A percentile compares a stretch with the other conserved stretches of the same genome.
These are phyloP conservation scores for Aquilaria malaccensis DNA, from an alignment of 345 rosid species.

Conservation along the genomic window DNA sequence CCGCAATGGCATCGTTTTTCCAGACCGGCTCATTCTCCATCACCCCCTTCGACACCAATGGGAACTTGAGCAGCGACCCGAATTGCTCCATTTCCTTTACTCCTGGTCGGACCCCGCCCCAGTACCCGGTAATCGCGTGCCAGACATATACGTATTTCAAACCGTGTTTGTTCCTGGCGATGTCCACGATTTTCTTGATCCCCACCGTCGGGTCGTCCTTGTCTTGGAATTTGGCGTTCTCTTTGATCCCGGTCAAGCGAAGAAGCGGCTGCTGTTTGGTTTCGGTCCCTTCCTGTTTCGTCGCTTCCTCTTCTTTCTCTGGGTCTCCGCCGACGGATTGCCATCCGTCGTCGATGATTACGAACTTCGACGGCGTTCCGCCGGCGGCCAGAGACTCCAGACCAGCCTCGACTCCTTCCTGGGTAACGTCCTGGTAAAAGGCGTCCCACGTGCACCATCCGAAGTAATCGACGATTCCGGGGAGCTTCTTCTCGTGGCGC, in stretches of 20 bases:
- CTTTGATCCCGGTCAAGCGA: conserved; percentile 71
- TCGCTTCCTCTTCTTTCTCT: conserved; percentile 1
- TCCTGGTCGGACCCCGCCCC: conserved; percentile 96
- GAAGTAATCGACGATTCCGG: conserved; percentile 68
- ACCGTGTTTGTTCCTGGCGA: conserved; percentile 61
- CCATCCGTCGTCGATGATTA: conserved; percentile 97
- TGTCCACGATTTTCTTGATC: conserved; percentile 60
- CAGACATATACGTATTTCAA: conserved; percentile 81
- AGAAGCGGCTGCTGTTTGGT: conserved; percentile 33
- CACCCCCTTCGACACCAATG: conserved; percentile 58
- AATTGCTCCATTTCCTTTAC: conserved; percentile 56
- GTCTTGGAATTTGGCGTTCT: conserved; percentile 65
- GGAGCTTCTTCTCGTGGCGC: conserved; percentile 84
- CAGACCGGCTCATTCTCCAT: conserved; percentile 78
- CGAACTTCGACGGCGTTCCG: conserved; percentile 77
- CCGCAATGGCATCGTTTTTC: conserved; percentile 56
- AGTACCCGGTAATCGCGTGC: conserved; percentile 94
- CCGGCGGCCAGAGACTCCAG: conserved; percentile 59
- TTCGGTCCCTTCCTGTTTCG: conserved; percentile 12
- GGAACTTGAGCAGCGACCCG: conserved; percentile 67
- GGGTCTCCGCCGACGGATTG: conserved; percentile 64
- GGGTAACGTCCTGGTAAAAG: conserved; percentile 87
- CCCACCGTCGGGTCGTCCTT: conserved; percentile 57
- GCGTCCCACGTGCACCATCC: conserved; percentile 99
- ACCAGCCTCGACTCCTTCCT: conserved; percentile 88